Percentiles rank a stretch among this genome's conserved stretches.
Conservation (phyloP, 108 stramenopile species). For the Skeletonema marinoi region DNA sequence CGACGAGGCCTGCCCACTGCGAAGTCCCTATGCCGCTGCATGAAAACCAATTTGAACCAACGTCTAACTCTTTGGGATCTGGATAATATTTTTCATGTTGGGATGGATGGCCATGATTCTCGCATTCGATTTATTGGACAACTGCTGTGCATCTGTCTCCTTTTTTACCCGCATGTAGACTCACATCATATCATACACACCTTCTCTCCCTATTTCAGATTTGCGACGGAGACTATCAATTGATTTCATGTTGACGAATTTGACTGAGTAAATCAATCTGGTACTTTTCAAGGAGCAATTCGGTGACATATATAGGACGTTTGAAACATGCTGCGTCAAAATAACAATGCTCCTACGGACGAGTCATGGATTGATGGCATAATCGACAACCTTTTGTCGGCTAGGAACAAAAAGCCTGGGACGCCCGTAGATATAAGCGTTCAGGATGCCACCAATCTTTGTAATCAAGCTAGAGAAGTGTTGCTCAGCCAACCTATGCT, state of each 20-base stretch:
- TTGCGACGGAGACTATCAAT: neutral
- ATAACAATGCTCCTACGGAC: conserved; percentile 52
- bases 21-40: neutral
- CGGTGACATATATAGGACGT: neutral
- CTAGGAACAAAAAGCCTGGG: conserved; percentile 89
- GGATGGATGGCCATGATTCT: too few relatives aligned
- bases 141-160: neutral
- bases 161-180: neutral
- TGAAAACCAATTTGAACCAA: neutral
- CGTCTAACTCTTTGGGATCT: neutral
- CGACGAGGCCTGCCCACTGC: neutral
- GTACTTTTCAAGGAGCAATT: neutral
- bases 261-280: neutral
- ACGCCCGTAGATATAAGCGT: conserved; percentile 87
- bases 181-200: neutral
- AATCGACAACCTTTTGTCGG: conserved; percentile 84
- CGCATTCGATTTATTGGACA: too few relatives aligned
- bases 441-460: conserved; percentile 82
- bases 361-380: conserved; percentile 92
- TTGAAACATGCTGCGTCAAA: conserved; percentile 48
- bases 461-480: conserved; percentile 90
- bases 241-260: conserved; percentile 1
- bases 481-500: conserved; percentile 97
- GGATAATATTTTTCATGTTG: neutral
- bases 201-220: neutral